These are phyloP conservation scores for Pestalotiopsis sp. DNA, from an alignment of 2,329 filamentous ascomycete genomes.

Conservation along the genomic window DNA sequence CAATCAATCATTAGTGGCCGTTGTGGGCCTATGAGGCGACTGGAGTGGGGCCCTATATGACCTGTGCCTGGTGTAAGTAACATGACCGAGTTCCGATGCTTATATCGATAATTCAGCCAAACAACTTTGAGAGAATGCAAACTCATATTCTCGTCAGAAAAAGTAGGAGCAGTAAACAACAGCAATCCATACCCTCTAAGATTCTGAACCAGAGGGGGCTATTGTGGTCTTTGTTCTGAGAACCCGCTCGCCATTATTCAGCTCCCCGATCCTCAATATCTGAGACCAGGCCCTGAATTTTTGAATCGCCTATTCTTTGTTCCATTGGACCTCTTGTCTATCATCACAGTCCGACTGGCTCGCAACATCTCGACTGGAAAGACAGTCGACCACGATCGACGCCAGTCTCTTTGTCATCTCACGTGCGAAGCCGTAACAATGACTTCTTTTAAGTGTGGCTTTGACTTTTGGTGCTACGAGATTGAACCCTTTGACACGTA, in stretches of 20 bases:
- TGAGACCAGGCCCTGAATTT: not conserved
- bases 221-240: not conserved
- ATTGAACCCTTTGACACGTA: not conserved
- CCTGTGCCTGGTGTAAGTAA: not conserved
- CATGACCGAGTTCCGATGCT: not conserved
- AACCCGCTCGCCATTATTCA: not conserved
- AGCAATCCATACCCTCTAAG: not conserved
- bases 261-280: not conserved
- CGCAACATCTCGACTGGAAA: not conserved
- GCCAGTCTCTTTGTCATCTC: not conserved
- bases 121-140: not conserved
- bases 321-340: not conserved
- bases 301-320: not conserved
- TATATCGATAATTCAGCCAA: not conserved
- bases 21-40: not conserved
- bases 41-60: not conserved
- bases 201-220: not conserved
- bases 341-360: not conserved
- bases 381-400: not conserved
- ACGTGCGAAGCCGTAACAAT: not conserved
- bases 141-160: not conserved
- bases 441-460: slow-evolving; percentile 2
- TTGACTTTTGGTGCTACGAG: not conserved
- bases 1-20: not conserved
- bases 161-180: not conserved